Percentiles rank a stretch among this genome's conserved stretches.
Evolutionary conservation across 768 basidiomycete genomes (phyloP).

Genomic region (Leccinum pellstonianum): DNA sequence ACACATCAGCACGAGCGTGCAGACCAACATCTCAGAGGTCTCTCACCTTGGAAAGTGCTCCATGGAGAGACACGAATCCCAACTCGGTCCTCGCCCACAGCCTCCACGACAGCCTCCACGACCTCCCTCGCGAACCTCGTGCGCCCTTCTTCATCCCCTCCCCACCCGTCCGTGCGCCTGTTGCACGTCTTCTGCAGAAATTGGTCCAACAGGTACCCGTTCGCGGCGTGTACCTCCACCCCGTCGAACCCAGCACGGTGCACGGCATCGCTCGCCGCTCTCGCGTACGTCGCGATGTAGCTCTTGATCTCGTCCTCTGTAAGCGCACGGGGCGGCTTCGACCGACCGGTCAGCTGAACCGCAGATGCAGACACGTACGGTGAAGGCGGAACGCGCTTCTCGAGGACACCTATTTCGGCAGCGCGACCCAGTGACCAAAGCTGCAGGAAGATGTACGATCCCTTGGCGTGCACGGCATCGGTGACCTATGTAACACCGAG

Average conservation of each 20-base stretch:
- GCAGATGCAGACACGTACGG: background rate
- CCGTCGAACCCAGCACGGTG: background rate
- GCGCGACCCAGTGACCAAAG: background rate
- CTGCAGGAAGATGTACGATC: background rate
- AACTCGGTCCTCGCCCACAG: background rate
- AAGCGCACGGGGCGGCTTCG: background rate
- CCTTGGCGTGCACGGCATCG: background rate
- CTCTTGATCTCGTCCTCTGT: background rate
- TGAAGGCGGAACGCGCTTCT: background rate
- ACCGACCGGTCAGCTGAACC: background rate
- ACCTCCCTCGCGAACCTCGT: background rate
- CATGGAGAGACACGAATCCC: background rate
- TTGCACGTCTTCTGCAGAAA: background rate
- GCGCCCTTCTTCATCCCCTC: background rate
- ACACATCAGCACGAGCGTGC: background rate
- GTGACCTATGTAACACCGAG: background rate
- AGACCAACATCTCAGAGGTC: background rate
- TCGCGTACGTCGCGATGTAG: background rate
- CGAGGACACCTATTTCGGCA: background rate
- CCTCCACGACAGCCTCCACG: background rate
- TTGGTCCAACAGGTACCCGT: background rate
- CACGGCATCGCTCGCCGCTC: background rate
- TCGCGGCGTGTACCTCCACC: background rate
- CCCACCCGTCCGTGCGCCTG: background rate
- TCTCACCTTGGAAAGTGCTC: background rate